Evolutionary conservation across 2,329 filamentous ascomycete genomes (phyloP).

Genomic region (Verticillium klebahnii): DNA sequence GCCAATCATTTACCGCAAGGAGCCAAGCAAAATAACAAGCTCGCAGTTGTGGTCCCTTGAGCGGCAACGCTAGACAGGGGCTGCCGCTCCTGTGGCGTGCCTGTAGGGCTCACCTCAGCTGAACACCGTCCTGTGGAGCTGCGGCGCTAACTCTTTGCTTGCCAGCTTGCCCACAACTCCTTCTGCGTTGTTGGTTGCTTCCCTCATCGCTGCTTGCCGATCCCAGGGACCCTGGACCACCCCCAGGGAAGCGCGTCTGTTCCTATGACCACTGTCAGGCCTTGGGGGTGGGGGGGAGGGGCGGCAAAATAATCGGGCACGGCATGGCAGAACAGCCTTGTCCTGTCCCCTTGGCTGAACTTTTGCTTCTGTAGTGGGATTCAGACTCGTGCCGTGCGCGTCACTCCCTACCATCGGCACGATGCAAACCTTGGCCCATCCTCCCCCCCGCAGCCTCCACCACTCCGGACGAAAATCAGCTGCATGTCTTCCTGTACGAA

Average conservation of each 20-base stretch:
- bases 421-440: not conserved
- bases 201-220: not conserved
- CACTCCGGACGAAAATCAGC: not conserved
- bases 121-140: constrained; percentile 23
- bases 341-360: not conserved
- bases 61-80: constrained; percentile 10
- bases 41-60: constrained; percentile 10
- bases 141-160: not conserved
- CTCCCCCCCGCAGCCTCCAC: not conserved
- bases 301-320: no score
- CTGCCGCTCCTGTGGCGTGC: constrained; percentile 15
- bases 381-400: not conserved
- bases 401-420: not conserved
- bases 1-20: constrained; percentile 19
- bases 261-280: not conserved
- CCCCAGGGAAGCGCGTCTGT: not conserved
- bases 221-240: not conserved
- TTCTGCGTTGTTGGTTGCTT: constrained; percentile 14
- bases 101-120: constrained; percentile 34
- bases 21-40: constrained; percentile 22
- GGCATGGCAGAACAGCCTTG: no score
- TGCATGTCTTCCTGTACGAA: not conserved
- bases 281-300: no score
- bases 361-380: not conserved
- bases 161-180: constrained; percentile 15